Percentiles rank a stretch among this genome's conserved stretches.
phyloP scores from a whole-genome alignment of 1,139 yeast species.

The Scheffersomyces parashehatae region DNA sequence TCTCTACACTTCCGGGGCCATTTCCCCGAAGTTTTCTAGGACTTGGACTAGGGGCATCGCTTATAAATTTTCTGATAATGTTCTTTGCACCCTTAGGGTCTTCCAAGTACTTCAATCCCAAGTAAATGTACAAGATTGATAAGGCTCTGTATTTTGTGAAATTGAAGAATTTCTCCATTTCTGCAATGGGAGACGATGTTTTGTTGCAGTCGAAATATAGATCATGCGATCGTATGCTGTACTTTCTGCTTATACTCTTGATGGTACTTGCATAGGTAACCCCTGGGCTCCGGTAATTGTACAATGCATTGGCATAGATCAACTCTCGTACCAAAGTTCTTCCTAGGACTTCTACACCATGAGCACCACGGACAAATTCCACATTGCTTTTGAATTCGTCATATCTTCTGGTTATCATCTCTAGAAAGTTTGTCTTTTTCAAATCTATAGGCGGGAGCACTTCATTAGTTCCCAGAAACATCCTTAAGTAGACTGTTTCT shows the following conservation, averaged over 20 bases:
- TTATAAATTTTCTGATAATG: not conserved
- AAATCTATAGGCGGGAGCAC: not conserved
- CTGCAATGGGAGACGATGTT: not conserved
- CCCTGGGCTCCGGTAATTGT: not conserved
- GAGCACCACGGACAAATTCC: not conserved
- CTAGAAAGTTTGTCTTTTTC: not conserved
- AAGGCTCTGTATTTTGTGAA: not conserved
- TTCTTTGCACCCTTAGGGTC: not conserved
- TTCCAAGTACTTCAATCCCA: conserved; percentile 8
- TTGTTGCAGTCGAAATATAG: not conserved
- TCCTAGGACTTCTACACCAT: not conserved
- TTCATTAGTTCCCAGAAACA: not conserved
- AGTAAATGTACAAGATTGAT: conserved; percentile 3
- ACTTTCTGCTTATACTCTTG: not conserved
- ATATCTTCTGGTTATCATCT: not conserved
- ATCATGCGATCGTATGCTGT: not conserved
- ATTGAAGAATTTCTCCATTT: not conserved
- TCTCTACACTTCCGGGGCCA: not conserved
- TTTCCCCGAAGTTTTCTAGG: not conserved
- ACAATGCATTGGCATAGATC: not conserved
- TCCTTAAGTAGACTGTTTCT: not conserved
- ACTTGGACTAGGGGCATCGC: not conserved
- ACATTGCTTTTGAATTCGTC: not conserved
- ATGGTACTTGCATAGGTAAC: not conserved
- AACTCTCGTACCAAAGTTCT: not conserved